Evolutionary conservation across 2,329 filamentous ascomycete species (phyloP), one percentile per base, ranked within the genome.

Genomic region (Paraphoma sp.): DNA sequence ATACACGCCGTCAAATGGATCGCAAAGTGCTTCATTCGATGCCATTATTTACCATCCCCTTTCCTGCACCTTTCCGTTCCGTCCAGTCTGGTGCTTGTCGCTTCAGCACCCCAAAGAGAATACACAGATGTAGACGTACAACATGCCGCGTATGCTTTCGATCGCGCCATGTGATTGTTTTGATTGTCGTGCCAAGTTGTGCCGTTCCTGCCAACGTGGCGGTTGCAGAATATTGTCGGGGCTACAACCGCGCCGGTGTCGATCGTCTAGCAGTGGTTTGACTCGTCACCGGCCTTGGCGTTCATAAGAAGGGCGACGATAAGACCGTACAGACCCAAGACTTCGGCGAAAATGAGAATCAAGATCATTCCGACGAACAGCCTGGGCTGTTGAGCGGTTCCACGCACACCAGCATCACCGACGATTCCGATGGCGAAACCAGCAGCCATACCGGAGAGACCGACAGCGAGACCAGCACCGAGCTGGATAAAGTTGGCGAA

Each of bases 291-390:
- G 54, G 67, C 91, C 84, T 95, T 96, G 57, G 95, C 96, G 91
- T 98, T 99, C 96, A 99, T 99, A 77, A 99, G 89, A 76, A 99
- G 90, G 65, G 95, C 95, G 69, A 99, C 95, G 79, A 99, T 99
- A 75, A 99, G 87, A 79, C 95, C 95, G 84, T 99, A 99, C 57
- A 99, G 92, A 95, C 94, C 93, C 89, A 97, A 83, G 69, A 97
- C 93, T 94, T 97, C 93, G 69, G 93, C 93, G 86, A 97, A 97
- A 94, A 97, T 97, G 82, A 97, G 92, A 84, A 97, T 97, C 78
- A 97, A 81, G 81, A 97, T 96, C 93, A 97, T 97, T 82, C 93
- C 93, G 77, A 97, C 93, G 81, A 96, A 97, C 68, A 96, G 86
- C 78, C 90, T 86, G 61, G 90, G 90, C 79, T 93, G 90, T 77